Base-by-base conservation (phyloP, 208 protist genomes). In the Wallacemonas sp. region DNA sequence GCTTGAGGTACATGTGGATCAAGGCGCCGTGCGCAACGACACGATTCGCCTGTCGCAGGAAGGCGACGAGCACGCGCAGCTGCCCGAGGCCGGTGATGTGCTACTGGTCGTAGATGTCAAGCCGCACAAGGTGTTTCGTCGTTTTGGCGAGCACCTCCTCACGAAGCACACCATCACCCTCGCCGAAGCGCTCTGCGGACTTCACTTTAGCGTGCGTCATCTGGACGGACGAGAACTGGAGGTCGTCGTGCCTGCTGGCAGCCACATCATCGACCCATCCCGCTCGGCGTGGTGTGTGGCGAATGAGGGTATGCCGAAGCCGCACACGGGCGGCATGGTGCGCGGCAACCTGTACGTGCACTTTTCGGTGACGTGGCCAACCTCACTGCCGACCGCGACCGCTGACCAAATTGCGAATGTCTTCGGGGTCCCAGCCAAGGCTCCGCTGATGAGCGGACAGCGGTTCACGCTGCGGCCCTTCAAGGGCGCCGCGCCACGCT, bases 1-100 rank as follows among this genome's bases (percentile, higher is more conserved):
- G 44, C 66, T 99, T 15, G 94, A 99, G 53, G 95, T 99, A 2
- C 68, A 95, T 59, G 95, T 99, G 56, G 97, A 98, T 49, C 83
- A 84, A 17, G 98, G 98, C 39, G 97, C 98, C 80, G 69, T 78
- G 46, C 64, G 97, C 34, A 85, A 87, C 42, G 94, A 99, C 70
- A 90, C 97, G 47, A 88, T 99, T 44, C 75, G 70, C 15, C 98
- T 99, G 69, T 53, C 64, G 11, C 97, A 96, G 15, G 97, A 99
- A 72, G 98, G 95, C 47, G 93, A 99, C 45, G 90, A 98, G 66
- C 65, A 79, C 42, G 91, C 90, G 1, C 90, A 84, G 33, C 70
- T 96, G 42, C 70, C 77, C 0, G 66, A 91, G 6, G 82, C 97
- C 41, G 98, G 98, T 17, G 98, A 99, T 69, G 88, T 99, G 46